Percentiles rank a stretch among this genome's conserved stretches.
Conservation (phyloP, 1,284 basidiomycete species). For the Gymnopus androsaceus region DNA sequence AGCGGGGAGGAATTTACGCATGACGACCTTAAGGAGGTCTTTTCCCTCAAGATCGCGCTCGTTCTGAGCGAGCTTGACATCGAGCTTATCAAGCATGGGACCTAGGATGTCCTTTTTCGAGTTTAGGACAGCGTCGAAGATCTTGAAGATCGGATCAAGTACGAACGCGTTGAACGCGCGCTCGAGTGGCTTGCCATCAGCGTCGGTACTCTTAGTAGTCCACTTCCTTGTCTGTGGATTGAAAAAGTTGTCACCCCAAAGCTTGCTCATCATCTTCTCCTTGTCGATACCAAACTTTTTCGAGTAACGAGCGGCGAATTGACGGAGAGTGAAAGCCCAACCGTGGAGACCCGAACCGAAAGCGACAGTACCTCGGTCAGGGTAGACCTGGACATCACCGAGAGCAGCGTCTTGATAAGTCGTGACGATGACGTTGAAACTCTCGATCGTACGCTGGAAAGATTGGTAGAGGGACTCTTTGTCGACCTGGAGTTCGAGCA, state of each 20-base stretch:
- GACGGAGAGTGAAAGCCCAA: conserved; percentile 99
- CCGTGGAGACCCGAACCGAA: conserved; percentile 99
- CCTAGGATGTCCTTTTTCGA: conserved; percentile 94
- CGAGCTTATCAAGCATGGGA: conserved; percentile 95
- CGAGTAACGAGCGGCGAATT: conserved; percentile 93
- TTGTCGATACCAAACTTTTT: conserved; percentile 99
- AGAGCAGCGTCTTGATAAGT: conserved; percentile 95
- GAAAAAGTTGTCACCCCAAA: conserved; percentile 99
- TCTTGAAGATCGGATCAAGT: conserved; percentile 98
- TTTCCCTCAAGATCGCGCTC: conserved; percentile 98
- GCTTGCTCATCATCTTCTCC: conserved; percentile 96
- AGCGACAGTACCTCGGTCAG: conserved; percentile 97
- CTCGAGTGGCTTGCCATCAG: conserved; percentile 88
- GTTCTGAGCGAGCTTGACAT: conserved; percentile 86
- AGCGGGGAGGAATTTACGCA: conserved; percentile 99
- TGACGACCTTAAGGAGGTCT: conserved; percentile 94
- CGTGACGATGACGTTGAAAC: conserved; percentile 98
- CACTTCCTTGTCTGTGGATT: conserved; percentile 98
- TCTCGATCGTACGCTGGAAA: conserved; percentile 97
- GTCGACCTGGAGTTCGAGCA: conserved; percentile 96
- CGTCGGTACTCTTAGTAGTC: conserved; percentile 79
- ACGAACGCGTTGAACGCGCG: conserved; percentile 96
- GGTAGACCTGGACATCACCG: conserved; percentile 99
- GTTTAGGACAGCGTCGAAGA: conserved; percentile 99
- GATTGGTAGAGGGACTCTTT: conserved; percentile 99